Evolutionary conservation across 1,284 basidiomycete genomes (phyloP).

Genomic region (Cryptococcus sp.): DNA sequence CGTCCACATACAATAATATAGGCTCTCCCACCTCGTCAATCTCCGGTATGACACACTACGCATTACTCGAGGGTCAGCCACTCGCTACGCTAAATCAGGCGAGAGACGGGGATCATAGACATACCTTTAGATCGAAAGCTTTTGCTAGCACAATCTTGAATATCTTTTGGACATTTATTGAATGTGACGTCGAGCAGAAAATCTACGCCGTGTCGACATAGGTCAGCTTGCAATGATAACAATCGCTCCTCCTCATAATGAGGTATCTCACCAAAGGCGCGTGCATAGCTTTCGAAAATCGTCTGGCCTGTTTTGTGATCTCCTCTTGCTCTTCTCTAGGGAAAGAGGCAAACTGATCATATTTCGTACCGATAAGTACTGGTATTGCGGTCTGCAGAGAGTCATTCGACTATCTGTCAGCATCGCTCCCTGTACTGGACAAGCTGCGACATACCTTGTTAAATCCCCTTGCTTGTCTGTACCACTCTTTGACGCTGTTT

Average conservation of each 20-base stretch:
- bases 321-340: constrained; percentile 97
- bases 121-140: constrained; percentile 54
- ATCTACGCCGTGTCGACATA: constrained; percentile 55
- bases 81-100: no score
- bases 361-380: constrained; percentile 96
- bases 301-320: constrained; percentile 95
- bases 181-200: constrained; percentile 96
- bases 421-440: not conserved
- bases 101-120: constrained; percentile 2
- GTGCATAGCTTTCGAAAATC: constrained; percentile 97
- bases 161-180: constrained; percentile 99
- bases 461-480: constrained; percentile 95
- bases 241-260: not conserved
- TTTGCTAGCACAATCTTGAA: constrained; percentile 68
- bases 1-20: constrained; percentile 86
- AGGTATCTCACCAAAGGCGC: constrained; percentile 67
- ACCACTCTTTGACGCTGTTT: constrained; percentile 99
- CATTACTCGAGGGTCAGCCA: constrained; percentile 16
- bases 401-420: not conserved
- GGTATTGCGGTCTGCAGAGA: constrained; percentile 83
- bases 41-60: constrained; percentile 94
- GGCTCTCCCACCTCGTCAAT: constrained; percentile 93
- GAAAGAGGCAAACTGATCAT: constrained; percentile 94
- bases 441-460: constrained; percentile 72
- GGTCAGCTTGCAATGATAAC: constrained; percentile 8